These are phyloP conservation scores for Aspergillus campestris DNA, from an alignment of 495 filamentous ascomycete species.

Conservation along the genomic window DNA sequence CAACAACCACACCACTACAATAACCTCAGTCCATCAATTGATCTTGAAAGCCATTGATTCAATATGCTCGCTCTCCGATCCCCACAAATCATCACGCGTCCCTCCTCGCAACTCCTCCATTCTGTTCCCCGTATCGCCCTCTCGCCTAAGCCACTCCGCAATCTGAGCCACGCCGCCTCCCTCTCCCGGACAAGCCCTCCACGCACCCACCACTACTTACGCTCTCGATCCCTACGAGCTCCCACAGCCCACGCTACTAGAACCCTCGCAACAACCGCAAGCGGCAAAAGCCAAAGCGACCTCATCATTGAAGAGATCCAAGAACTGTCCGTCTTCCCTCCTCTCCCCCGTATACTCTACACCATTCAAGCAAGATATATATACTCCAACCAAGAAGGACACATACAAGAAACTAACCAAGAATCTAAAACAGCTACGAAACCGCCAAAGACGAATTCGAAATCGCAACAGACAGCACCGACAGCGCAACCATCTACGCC, in stretches of 20 bases:
- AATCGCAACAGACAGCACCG: slow-evolving; percentile 39
- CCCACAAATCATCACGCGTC: too few relatives aligned
- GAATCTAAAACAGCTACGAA: slow-evolving; percentile 19
- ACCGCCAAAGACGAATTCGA: slow-evolving; percentile 40
- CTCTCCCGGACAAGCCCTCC: too few relatives aligned
- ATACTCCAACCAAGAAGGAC: neutral
- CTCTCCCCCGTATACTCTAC: neutral
- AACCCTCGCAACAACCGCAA: slow-evolving; percentile 1
- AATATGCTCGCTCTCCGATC: too few relatives aligned
- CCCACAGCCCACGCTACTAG: neutral
- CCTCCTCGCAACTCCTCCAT: too few relatives aligned
- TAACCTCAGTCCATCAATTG: too few relatives aligned
- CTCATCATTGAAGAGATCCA: slow-evolving; percentile 35
- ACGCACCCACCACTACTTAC: too few relatives aligned
- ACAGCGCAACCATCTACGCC: slow-evolving; percentile 36
- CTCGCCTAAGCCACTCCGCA: too few relatives aligned
- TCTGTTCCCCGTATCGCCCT: too few relatives aligned
- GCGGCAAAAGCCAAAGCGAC: slow-evolving; percentile 23
- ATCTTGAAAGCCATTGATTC: too few relatives aligned
- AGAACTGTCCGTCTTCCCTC: slow-evolving; percentile 22
- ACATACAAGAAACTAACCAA: slow-evolving; percentile 1
- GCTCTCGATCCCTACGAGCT: too few relatives aligned
- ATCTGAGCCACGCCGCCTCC: too few relatives aligned
- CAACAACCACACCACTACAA: too few relatives aligned
- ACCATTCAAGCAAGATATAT: neutral